Evolutionary conservation across 768 basidiomycete species (phyloP).

Genomic region (Russula virescens): DNA sequence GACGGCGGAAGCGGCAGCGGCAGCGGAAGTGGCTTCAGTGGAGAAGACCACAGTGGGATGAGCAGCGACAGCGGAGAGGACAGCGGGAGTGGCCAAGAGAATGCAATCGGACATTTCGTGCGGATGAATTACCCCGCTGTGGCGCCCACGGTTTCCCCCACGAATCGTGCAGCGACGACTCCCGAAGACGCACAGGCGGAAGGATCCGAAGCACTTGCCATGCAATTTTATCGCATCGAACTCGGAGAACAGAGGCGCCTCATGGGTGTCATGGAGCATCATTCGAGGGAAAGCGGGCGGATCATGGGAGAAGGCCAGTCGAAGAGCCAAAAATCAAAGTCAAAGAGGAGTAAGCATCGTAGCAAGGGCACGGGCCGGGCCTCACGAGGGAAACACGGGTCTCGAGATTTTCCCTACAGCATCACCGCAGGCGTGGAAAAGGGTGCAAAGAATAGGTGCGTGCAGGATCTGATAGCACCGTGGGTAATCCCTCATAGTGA

Average conservation of each 20-base stretch:
- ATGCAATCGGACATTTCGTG: neutral
- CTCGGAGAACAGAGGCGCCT: constrained; percentile 84
- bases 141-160: constrained; percentile 2
- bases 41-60: constrained; percentile 17
- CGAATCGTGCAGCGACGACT: constrained; percentile 4
- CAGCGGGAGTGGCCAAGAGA: constrained; percentile 11
- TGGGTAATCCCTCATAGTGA: neutral
- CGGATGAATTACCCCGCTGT: neutral
- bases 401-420: constrained; percentile 65
- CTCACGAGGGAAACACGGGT: constrained; percentile 19
- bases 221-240: constrained; percentile 92
- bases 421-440: constrained; percentile 96
- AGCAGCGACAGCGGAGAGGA: constrained; percentile 20
- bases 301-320: constrained; percentile 22
- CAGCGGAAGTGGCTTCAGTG: constrained; percentile 19
- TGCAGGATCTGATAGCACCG: constrained; percentile 7
- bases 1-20: constrained; percentile 16
- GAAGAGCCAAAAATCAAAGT: constrained; percentile 18
- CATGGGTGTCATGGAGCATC: constrained; percentile 89
- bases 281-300: constrained; percentile 53
- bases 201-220: constrained; percentile 74
- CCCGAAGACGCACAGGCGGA: constrained; percentile 39
- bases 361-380: constrained; percentile 19
- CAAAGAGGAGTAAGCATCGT: constrained; percentile 26
- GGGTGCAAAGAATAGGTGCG: constrained; percentile 85